Conservation (phyloP, 2,329 filamentous ascomycete species). For the Scedosporium aurantiacum region DNA sequence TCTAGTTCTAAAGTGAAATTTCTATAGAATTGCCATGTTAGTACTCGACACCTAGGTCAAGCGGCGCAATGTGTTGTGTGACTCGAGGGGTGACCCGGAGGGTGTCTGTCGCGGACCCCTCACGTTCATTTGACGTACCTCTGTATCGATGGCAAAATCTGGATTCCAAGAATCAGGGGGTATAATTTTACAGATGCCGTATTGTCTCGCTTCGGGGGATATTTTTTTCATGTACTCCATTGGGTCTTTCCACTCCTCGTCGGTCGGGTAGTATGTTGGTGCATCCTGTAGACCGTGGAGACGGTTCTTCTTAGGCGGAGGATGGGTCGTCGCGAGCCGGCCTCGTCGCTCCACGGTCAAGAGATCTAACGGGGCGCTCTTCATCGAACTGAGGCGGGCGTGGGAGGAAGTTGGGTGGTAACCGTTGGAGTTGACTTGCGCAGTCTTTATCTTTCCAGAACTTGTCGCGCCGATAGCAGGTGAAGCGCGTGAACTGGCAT, state of each 20-base stretch:
- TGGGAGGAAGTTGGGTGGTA: constrained; percentile 35
- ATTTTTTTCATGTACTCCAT: constrained; percentile 92
- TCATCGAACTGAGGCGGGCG: constrained; percentile 43
- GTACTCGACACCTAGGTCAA: neutral
- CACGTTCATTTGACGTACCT: constrained; percentile 43
- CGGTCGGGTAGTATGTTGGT: constrained; percentile 78
- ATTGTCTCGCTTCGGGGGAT: constrained; percentile 70
- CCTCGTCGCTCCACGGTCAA: constrained; percentile 86
- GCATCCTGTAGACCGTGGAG: constrained; percentile 82
- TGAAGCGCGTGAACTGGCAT: constrained; percentile 41
- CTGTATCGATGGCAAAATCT: constrained; percentile 89
- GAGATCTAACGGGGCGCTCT: constrained; percentile 61
- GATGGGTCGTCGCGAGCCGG: constrained; percentile 65
- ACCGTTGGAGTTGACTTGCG: constrained; percentile 38
- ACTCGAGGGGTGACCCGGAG: neutral
- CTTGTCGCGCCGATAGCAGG: constrained; percentile 28
- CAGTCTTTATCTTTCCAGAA: neutral
- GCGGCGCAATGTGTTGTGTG: neutral
- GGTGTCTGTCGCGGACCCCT: neutral
- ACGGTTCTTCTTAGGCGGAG: constrained; percentile 63
- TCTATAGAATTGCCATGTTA: constrained; percentile 37
- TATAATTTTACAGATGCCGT: constrained; percentile 90
- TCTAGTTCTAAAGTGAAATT: constrained; percentile 91
- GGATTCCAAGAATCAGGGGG: constrained; percentile 92
- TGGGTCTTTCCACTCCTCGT: constrained; percentile 91